phyloP scores from a whole-genome alignment of 2,329 filamentous ascomycete species.

The Paramyrothecium sp. region DNA sequence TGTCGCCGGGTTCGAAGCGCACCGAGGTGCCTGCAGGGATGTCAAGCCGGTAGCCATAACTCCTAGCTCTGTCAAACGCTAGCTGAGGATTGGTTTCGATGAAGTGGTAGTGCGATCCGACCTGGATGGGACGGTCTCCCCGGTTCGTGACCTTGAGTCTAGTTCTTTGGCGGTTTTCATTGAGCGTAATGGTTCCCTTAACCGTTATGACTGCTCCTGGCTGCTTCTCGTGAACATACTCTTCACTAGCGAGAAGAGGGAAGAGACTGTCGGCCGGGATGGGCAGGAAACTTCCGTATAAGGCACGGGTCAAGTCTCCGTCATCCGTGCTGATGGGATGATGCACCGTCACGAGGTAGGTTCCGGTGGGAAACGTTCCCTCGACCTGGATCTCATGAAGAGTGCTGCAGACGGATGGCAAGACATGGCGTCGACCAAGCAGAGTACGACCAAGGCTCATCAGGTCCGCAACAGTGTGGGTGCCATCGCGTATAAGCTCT shows the following conservation, averaged over 20 bases:
- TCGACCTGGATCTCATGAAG: conserved; percentile 88
- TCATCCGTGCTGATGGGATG: conserved; percentile 84
- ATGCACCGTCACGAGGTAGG: conserved; percentile 92
- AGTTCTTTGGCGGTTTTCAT: conserved; percentile 71
- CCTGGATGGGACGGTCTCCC: conserved; percentile 88
- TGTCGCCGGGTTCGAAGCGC: conserved; percentile 90
- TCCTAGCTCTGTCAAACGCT: conserved; percentile 78
- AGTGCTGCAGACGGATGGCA: conserved; percentile 76
- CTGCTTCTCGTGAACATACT: conserved; percentile 65
- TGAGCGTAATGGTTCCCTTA: conserved; percentile 68
- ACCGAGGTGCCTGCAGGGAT: conserved; percentile 90
- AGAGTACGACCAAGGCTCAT: conserved; percentile 90
- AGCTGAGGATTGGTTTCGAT: conserved; percentile 91
- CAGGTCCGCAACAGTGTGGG: conserved; percentile 86
- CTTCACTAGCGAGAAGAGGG: conserved; percentile 59
- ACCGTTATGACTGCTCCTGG: conserved; percentile 78
- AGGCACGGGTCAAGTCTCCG: conserved; percentile 78
- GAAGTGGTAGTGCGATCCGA: conserved; percentile 95
- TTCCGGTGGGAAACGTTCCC: conserved; percentile 87
- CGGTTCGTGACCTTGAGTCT: conserved; percentile 76
- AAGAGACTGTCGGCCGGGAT: conserved; percentile 70
- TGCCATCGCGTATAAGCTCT: conserved; percentile 96
- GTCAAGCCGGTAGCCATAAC: conserved; percentile 85
- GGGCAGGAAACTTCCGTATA: conserved; percentile 90
- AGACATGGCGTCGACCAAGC: conserved; percentile 89